Base-by-base conservation (phyloP, 805 yeast species). In the Clavispora santaluciae region DNA sequence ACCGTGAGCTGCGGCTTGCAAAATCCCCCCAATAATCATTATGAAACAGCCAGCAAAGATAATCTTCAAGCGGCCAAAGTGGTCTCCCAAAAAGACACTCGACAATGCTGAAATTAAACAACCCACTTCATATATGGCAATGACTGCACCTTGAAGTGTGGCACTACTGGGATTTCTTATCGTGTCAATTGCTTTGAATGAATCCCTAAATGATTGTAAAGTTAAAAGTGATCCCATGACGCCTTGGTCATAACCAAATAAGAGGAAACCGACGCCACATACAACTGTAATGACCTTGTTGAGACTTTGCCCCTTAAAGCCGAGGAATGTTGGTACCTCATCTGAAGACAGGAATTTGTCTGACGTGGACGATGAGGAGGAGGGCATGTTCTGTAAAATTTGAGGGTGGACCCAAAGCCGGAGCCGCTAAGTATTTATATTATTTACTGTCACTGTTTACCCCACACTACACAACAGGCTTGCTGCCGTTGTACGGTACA, bases 201-300 rank as follows among this genome's bases (percentile, higher is more conserved):
- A 44, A 22, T 51, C 36, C 22, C 44, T 45, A 28, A 55, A 55
- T 11, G 55, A 44, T 24, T 45, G 45, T 15, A 55, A 36, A 2
- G 58, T 54, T 38, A 55, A 49, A 35, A 55, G 53, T 25, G 54
- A 46, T 5, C 59, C 61, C 69, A 69, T 67, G 43, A 69, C 61
- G 35, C 73, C 74, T 44, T 68, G 73, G 46, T 69, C 74, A 43
- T 65, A 66, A 20, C 74, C 74, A 41, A 67, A 65, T 45, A 67
- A 60, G 40, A 66, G 63, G 36, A 67, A 49, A 2, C 53, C 53
- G 5, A 42, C 53, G 3, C 53, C 50, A 22, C 53, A 49, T 18
- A 49, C 38, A 2, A 45, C 20, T 6, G 53, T 45, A 16, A 49
- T 45, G 33, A 43, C 42, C 3, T 37, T 26, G 12, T 48, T 44